Base-by-base conservation (phyloP, 371 early-diverging fungal species). In the Neoconidiobolus thromboides region DNA sequence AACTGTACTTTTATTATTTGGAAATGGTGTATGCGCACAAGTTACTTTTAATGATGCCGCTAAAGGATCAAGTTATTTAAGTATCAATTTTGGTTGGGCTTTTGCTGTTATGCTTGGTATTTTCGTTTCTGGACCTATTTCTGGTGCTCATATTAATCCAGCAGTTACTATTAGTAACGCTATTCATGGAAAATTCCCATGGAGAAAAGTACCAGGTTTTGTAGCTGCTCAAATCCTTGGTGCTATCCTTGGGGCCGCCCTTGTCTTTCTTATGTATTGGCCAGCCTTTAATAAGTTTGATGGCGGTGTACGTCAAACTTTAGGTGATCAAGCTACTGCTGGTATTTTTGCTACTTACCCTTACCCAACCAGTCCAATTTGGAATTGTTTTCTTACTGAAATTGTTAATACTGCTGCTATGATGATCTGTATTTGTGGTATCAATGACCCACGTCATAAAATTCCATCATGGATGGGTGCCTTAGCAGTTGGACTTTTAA, bases 121-220 rank as follows among this genome's bases (percentile, higher is more conserved):
- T 57, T 80, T 78, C 62, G 71, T 85, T 43, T 69, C 82, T 38
- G 84, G 85, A 2, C 82, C 83, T 63, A 69, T 86, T n/a, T 85
- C 85, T n/a, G 87, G 87, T 39, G 89, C 74, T 39, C 87, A 87
- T 66, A 71, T 88, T 55, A 88, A 88, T 62, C 89, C 89, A 10
- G 86, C 86, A 1, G 80, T 88, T 48, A 80, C 87, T 0, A 58
- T 87, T 2, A 72, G 81, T 10, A 75, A 83, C 61, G 83, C 80
- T 47, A 67, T 75, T n/a, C 83, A 77, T 67, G 73, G 83, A 15
- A 76, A 78, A 2, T 80, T 88, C 52, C 78, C 85, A 9, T 70
- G 76, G 68, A 62, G 73, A 14, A 76, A 80, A 56, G 78, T 85
- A 1, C 74, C 81, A 0, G 62, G 67, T 49, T 87, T 85, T 65